Percentiles rank a stretch among this genome's conserved stretches.
phyloP scores from a whole-genome alignment of 2,329 filamentous ascomycete genomes.

The Penicillium paneum region DNA sequence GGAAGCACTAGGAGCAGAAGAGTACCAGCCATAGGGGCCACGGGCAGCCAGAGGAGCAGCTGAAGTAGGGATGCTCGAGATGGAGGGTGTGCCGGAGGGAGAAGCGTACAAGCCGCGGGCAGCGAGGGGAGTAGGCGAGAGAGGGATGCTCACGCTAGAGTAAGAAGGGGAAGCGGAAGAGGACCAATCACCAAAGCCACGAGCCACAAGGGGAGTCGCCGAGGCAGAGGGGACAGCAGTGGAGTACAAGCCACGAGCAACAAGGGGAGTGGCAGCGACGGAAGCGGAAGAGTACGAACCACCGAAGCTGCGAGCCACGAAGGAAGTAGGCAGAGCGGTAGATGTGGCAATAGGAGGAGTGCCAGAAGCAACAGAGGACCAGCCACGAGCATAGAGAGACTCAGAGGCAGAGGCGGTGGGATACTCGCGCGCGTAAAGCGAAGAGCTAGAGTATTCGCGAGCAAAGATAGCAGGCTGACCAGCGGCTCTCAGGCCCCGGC shows the following conservation, averaged over 20 bases:
- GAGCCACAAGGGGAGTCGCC: neutral
- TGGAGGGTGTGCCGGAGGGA: neutral
- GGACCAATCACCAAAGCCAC: neutral
- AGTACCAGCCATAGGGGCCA: slow-evolving; percentile 5
- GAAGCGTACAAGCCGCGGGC: neutral
- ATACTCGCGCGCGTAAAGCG: neutral
- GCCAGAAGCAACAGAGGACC: slow-evolving; percentile 4
- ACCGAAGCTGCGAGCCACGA: slow-evolving; percentile 3
- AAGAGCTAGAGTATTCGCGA: slow-evolving; percentile 9
- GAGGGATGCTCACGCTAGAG: neutral
- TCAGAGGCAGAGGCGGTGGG: neutral
- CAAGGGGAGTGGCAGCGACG: neutral
- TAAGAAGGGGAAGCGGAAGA: neutral
- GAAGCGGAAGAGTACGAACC: slow-evolving; percentile 8
- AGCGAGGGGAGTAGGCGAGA: neutral
- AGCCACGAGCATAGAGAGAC: slow-evolving; percentile 7
- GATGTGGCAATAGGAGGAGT: slow-evolving; percentile 1
- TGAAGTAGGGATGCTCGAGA: neutral
- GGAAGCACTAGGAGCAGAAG: neutral
- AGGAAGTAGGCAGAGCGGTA: neutral
- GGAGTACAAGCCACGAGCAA: neutral
- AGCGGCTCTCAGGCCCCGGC: slow-evolving; percentile 18
- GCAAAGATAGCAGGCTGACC: slow-evolving; percentile 15
- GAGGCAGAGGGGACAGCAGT: neutral
- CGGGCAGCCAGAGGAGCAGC: slow-evolving; percentile 10